These are phyloP conservation scores for Fusarium nelsonii DNA, from an alignment of 2,329 filamentous ascomycete genomes.

Conservation along the genomic window DNA sequence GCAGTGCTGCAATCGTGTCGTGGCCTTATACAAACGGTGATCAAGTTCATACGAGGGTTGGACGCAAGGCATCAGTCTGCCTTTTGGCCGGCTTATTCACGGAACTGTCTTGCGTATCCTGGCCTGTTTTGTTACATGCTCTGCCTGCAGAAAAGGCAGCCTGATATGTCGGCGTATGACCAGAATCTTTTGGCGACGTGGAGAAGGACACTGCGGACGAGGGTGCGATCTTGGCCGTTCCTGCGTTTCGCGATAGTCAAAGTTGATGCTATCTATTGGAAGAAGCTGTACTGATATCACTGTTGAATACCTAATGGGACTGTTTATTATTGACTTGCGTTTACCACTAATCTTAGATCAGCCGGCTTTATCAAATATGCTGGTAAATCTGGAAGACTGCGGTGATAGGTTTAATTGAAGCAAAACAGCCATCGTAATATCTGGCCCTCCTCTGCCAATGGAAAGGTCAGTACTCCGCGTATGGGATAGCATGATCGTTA, in stretches of 20 bases:
- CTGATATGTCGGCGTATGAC: slow-evolving; percentile 1
- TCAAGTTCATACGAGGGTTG: slow-evolving; percentile 3
- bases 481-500: too few species aligned
- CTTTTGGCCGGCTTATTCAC: slow-evolving; percentile 2
- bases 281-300: slow-evolving; percentile 1
- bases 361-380: too few species aligned
- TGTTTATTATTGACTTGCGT: too few species aligned
- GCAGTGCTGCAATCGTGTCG: slow-evolving; percentile 7
- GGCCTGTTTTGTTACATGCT: slow-evolving; percentile 15
- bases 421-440: too few species aligned
- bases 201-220: slow-evolving; percentile 7
- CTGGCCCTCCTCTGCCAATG: too few species aligned
- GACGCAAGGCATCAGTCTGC: slow-evolving; percentile 2
- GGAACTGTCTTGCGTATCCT: slow-evolving; percentile 3
- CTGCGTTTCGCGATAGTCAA: slow-evolving; percentile 8
- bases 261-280: slow-evolving; percentile 19
- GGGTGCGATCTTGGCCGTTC: slow-evolving; percentile 9
- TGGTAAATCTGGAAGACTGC: too few species aligned
- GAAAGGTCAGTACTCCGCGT: too few species aligned
- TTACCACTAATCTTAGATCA: too few species aligned
- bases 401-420: too few species aligned
- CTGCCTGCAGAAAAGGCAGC: background rate
- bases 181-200: slow-evolving; percentile 5
- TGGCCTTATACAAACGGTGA: background rate
- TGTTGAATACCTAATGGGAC: too few species aligned